Conservation (phyloP, 2,329 filamentous ascomycete species). For the Venturia oleaginea region DNA sequence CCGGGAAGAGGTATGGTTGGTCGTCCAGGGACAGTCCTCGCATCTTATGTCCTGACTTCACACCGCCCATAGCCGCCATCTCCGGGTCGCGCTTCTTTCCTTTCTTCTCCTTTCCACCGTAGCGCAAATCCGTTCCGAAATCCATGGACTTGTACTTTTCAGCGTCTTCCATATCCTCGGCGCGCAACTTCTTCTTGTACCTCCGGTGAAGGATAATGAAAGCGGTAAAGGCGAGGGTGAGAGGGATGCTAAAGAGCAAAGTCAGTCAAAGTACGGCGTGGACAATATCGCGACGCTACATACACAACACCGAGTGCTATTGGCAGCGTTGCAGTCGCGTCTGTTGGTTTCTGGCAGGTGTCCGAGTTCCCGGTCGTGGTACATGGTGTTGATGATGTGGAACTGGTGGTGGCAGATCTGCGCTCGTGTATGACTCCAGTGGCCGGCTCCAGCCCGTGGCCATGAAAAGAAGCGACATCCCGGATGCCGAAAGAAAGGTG, state of each 20-base stretch:
- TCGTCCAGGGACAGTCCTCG: constrained; percentile 54
- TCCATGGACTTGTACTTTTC: constrained; percentile 89
- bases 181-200: constrained; percentile 58
- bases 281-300: constrained; percentile 30
- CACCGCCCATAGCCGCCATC: constrained; percentile 39
- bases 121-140: constrained; percentile 64
- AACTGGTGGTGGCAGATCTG: not conserved
- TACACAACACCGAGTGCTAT: constrained; percentile 64
- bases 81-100: constrained; percentile 13
- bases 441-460: not conserved
- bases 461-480: not conserved
- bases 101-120: constrained; percentile 32
- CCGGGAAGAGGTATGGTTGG: constrained; percentile 82
- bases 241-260: constrained; percentile 54
- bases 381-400: constrained; percentile 7
- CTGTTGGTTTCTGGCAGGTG: constrained; percentile 51
- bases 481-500: constrained; percentile 3
- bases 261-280: not conserved
- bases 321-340: constrained; percentile 46
- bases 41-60: constrained; percentile 46
- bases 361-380: constrained; percentile 11
- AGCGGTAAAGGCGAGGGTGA: constrained; percentile 56
- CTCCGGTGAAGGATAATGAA: constrained; percentile 72
- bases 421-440: constrained; percentile 1
- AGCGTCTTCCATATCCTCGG: constrained; percentile 75